Evolutionary conservation across 1,139 yeast genomes (phyloP).

Genomic region (Pichia sp.): DNA sequence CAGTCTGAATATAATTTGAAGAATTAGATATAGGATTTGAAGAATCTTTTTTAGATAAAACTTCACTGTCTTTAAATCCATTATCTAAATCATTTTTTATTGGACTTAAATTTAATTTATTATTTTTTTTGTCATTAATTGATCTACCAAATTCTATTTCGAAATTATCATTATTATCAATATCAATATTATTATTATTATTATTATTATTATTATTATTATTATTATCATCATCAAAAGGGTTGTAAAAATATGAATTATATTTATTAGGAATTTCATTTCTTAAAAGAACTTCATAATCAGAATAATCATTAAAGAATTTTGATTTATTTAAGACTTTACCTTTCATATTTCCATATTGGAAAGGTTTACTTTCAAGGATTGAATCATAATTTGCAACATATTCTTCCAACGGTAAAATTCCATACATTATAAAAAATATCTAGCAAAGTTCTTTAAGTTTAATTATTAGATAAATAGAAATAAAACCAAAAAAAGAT

Average conservation of each 20-base stretch:
- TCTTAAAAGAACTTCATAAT: conserved; percentile 26
- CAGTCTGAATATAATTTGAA: not conserved
- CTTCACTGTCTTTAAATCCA: conserved; percentile 25
- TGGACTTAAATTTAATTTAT: conserved; percentile 22
- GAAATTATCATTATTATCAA: not conserved
- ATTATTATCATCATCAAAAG: not conserved
- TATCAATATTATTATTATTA: no score
- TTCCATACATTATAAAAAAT: conserved; percentile 10
- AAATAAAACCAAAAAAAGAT: no score
- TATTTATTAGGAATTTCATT: conserved; percentile 25
- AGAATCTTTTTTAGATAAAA: conserved; percentile 20
- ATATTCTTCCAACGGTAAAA: conserved; percentile 12
- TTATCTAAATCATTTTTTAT: conserved; percentile 15
- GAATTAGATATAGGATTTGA: not conserved
- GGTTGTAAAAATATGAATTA: conserved; percentile 19
- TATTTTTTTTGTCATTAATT: not conserved
- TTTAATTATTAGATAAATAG: no score
- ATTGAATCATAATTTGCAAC: conserved; percentile 25
- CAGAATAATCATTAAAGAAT: conserved; percentile 23
- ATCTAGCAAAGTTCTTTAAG: conserved; percentile 3
- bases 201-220: no score
- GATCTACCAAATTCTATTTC: conserved; percentile 20
- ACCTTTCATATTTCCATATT: conserved; percentile 27
- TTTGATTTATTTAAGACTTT: conserved; percentile 19
- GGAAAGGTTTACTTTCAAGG: conserved; percentile 23